Evolutionary conservation across 2,329 filamentous ascomycete genomes (phyloP), one percentile per base, ranked within the genome.

Genomic region (Exophiala spinifera): DNA sequence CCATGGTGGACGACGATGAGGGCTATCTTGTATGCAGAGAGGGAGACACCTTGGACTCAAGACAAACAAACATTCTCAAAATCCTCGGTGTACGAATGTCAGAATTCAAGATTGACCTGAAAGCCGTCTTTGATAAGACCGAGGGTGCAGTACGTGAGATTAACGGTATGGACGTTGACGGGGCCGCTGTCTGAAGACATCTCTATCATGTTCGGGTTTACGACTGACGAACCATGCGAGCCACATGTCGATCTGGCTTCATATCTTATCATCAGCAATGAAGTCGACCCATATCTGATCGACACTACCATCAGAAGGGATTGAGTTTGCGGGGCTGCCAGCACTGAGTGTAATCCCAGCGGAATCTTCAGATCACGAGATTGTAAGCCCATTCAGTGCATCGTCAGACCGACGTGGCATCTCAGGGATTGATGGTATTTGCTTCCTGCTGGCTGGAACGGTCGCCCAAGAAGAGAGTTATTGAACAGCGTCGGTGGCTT

Each of bases 51-150:
- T 75, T 99, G 63, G 91, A 96, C 73, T 91, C 88, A 63, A 82
- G 92, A 65, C 94, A 99, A 80, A 96, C 94, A 53, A 87, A 91
- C 61, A 76, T 99, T 68, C 73, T 99, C 72, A 97, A 97, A 82
- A 79, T 96, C 66, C 97, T 99, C 74, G 87, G 90, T 49, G 83
- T 96, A 53, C 89, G 88, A 60, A 83, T 94, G 74, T 89, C 90
- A 55, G 91, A 97, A 76, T 99, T 99, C 76, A 86, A 80, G 70
- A 85, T 99, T 55, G 80, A 84, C 66, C 75, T 95, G 62, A 76
- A 88, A 71, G 91, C 91, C 68, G 87, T 80, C 25, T 78, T 73
- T 71, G 68, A 66, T 33, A 69, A 71, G 61, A 64, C 66, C 49
- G 69, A 66, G 14, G 69, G 67, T 11, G 67, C 74, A 54, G 68